These are phyloP conservation scores for Castanea crenata DNA, from an alignment of 306 rosid genomes.

Conservation along the genomic window DNA sequence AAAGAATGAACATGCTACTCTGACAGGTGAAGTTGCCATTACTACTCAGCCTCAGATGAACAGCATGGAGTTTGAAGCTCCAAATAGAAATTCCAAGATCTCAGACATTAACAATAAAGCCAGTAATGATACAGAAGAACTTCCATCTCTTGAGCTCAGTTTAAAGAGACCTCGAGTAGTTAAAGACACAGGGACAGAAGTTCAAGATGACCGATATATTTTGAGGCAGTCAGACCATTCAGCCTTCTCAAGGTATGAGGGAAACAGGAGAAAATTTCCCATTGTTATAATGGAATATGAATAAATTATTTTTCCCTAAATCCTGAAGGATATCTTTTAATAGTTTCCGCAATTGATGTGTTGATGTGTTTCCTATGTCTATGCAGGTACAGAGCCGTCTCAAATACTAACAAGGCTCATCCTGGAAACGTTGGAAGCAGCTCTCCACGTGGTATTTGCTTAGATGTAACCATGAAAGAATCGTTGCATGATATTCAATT, in stretches of 20 bases:
- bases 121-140: constrained; percentile 35
- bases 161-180: constrained; percentile 77
- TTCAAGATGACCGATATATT: constrained; percentile 65
- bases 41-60: constrained; percentile 45
- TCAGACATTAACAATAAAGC: constrained; percentile 44
- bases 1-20: constrained; percentile 42
- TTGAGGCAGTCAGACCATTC: constrained; percentile 75
- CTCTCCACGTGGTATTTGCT: constrained; percentile 48
- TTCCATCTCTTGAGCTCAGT: constrained; percentile 68
- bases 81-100: constrained; percentile 36
- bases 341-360: constrained; percentile 2
- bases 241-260: constrained; percentile 76
- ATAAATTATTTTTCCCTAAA: not conserved
- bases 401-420: constrained; percentile 61
- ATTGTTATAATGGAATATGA: constrained; percentile 14
- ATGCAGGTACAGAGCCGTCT: constrained; percentile 60
- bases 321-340: not conserved
- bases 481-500: constrained; percentile 49
- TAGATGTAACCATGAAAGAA: constrained; percentile 52
- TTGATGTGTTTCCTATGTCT: no score
- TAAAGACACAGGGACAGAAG: constrained; percentile 43
- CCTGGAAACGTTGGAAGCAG: constrained; percentile 63
- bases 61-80: constrained; percentile 46
- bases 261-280: not conserved
- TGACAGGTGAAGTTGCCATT: constrained; percentile 44